Percentiles rank a stretch among this genome's conserved stretches.
phyloP scores from a whole-genome alignment of 805 yeast species.

The Ogataea ramenticola region DNA sequence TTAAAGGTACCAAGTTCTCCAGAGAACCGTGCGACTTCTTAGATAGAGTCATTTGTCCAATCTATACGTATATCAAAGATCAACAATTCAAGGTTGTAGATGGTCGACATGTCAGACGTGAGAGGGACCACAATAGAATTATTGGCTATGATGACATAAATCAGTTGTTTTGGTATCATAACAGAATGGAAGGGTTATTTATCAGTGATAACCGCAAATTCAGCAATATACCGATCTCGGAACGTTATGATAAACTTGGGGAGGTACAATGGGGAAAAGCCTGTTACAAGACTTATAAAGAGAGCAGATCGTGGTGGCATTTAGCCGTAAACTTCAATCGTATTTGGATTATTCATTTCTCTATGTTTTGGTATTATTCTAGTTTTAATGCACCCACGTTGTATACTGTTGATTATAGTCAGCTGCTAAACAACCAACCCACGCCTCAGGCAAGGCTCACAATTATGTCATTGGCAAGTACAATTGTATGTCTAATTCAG shows the following conservation, averaged over 20 bases:
- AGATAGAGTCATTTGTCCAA: slow-evolving; percentile 35
- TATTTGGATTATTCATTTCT: slow-evolving; percentile 45
- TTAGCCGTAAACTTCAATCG: slow-evolving; percentile 41
- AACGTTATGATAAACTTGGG: slow-evolving; percentile 26
- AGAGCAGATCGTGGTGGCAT: slow-evolving; percentile 44
- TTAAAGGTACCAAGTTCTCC: slow-evolving; percentile 1
- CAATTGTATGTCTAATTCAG: slow-evolving; percentile 35
- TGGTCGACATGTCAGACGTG: slow-evolving; percentile 54
- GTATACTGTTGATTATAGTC: slow-evolving; percentile 36
- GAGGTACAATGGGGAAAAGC: slow-evolving; percentile 33
- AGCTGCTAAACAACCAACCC: slow-evolving; percentile 35
- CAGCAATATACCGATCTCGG: slow-evolving; percentile 20
- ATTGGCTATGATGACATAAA: slow-evolving; percentile 52
- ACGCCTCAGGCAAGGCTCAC: slow-evolving; percentile 37
- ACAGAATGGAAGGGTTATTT: slow-evolving; percentile 27
- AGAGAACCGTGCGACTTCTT: slow-evolving; percentile 16
- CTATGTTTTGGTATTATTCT: slow-evolving; percentile 46
- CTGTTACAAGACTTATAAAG: slow-evolving; percentile 40
- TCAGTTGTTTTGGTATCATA: slow-evolving; percentile 42
- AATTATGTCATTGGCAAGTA: slow-evolving; percentile 38
- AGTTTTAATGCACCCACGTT: slow-evolving; percentile 43
- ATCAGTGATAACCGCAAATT: slow-evolving; percentile 28
- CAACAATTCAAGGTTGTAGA: slow-evolving; percentile 57
- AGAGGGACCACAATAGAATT: slow-evolving; percentile 58
- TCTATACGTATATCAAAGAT: slow-evolving; percentile 52